A percentile compares a stretch with the other conserved stretches of the same genome.
Evolutionary conservation across 148 eudicot species (phyloP).

Genomic region (Vaccinium darrowii): DNA sequence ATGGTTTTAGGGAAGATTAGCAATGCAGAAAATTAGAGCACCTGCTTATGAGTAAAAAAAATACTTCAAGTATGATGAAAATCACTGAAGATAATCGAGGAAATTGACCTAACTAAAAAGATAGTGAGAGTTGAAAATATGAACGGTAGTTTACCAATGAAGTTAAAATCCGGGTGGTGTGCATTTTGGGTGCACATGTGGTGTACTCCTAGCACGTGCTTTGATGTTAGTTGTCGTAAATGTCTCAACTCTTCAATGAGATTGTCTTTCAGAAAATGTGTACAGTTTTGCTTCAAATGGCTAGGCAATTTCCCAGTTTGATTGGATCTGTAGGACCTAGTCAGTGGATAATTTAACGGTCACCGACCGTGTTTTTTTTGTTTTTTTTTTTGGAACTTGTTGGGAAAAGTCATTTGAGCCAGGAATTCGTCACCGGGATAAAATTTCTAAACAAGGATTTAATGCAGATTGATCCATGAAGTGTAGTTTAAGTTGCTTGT

Average conservation of each 20-base stretch:
- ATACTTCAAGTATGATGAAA: no score
- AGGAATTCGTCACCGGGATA: not conserved
- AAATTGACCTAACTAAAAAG: no score
- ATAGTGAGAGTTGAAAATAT: no score
- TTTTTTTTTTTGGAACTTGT: not conserved
- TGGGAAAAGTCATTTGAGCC: not conserved
- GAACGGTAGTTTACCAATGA: no score
- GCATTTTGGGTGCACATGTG: no score
- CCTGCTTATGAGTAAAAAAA: no score
- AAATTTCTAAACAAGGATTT: not conserved
- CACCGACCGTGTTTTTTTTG: not conserved
- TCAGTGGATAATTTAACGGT: not conserved
- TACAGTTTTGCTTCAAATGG: not conserved
- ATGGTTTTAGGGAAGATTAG: no score
- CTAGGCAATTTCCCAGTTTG: not conserved
- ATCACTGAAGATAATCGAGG: no score
- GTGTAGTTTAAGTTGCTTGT: not conserved
- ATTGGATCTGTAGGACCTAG: not conserved
- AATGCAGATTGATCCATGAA: not conserved
- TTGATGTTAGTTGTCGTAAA: not conserved
- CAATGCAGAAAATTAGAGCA: no score
- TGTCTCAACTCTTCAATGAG: not conserved
- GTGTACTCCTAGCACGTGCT: no score
- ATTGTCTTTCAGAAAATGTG: not conserved
- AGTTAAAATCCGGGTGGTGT: no score